These are phyloP conservation scores for Fistulifera pelliculosa DNA, from an alignment of 108 stramenopile genomes.

Conservation along the genomic window DNA sequence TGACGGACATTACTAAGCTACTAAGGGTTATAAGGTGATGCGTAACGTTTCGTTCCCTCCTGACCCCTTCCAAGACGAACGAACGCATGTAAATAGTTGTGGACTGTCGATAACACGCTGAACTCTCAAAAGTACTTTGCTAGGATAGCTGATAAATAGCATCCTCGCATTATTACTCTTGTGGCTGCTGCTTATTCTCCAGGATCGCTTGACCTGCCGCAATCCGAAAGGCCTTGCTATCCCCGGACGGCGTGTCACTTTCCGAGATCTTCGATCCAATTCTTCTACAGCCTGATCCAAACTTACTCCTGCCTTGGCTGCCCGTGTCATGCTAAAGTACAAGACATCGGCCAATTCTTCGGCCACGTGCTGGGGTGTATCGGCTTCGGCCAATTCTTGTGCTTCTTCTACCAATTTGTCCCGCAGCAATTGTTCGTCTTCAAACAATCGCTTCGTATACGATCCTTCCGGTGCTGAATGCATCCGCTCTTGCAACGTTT, in stretches of 20 bases:
- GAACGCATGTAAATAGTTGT: too few species aligned
- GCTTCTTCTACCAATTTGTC: conserved; percentile 98
- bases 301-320: conserved; percentile 85
- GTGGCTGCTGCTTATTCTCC: too few species aligned
- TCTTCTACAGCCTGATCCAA: conserved; percentile 85
- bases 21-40: too few species aligned
- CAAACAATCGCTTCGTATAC: conserved; percentile 94
- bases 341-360: conserved; percentile 93
- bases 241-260: conserved; percentile 92
- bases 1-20: too few species aligned
- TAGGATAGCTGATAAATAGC: too few species aligned
- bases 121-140: too few species aligned
- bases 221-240: conserved; percentile 89
- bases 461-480: conserved; percentile 83
- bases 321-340: conserved; percentile 95
- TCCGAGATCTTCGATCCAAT: conserved; percentile 80
- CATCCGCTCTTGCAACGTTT: conserved; percentile 63
- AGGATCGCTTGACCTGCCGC: conserved; percentile 78
- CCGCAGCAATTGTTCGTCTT: conserved; percentile 77
- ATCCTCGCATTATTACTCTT: too few species aligned
- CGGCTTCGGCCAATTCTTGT: conserved; percentile 94
- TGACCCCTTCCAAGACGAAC: too few species aligned
- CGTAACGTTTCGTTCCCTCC: too few species aligned
- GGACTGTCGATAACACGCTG: too few species aligned
- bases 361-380: conserved; percentile 76